These are phyloP conservation scores for Isabelozyma pseudorhagii DNA, from an alignment of 805 yeast genomes.

Conservation along the genomic window DNA sequence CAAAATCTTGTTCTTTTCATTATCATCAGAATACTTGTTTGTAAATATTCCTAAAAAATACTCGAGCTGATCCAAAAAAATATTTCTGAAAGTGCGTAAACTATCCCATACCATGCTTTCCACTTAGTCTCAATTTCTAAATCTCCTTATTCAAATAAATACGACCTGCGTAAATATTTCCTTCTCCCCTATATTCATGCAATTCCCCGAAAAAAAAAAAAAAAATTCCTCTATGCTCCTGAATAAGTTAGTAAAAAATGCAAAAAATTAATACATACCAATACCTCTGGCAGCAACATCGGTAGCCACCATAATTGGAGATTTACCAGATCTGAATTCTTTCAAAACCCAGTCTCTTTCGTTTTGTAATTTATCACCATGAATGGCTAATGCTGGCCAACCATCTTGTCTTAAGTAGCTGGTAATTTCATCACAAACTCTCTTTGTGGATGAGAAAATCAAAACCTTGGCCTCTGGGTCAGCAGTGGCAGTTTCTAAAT, in stretches of 20 bases:
- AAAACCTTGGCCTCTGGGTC: slow-evolving; percentile 73
- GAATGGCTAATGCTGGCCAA: slow-evolving; percentile 98
- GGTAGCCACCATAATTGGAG: slow-evolving; percentile 98
- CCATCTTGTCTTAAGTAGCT: slow-evolving; percentile 91
- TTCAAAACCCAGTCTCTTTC: slow-evolving; percentile 98
- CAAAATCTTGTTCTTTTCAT: neutral
- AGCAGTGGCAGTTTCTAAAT: slow-evolving; percentile 75
- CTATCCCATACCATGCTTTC: neutral
- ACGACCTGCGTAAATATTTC: neutral
- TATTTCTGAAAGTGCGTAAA: neutral
- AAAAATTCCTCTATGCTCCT: slow-evolving; percentile 3
- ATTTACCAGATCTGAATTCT: slow-evolving; percentile 88
- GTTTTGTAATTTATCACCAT: slow-evolving; percentile 96
- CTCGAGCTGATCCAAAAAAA: neutral
- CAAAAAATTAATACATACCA: slow-evolving; percentile 64
- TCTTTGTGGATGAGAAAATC: slow-evolving; percentile 94
- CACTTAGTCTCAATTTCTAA: neutral
- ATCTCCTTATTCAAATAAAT: neutral
- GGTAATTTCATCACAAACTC: slow-evolving; percentile 95
- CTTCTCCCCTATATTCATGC: neutral
- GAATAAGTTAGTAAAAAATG: slow-evolving; percentile 6
- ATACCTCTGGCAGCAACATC: slow-evolving; percentile 99
- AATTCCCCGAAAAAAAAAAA: slow-evolving; percentile 2
- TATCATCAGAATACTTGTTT: neutral
- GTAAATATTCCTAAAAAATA: neutral